Evolutionary conservation across 345 rosid species (phyloP), one percentile per base, ranked within the genome.

Genomic region (Heritiera littoralis): DNA sequence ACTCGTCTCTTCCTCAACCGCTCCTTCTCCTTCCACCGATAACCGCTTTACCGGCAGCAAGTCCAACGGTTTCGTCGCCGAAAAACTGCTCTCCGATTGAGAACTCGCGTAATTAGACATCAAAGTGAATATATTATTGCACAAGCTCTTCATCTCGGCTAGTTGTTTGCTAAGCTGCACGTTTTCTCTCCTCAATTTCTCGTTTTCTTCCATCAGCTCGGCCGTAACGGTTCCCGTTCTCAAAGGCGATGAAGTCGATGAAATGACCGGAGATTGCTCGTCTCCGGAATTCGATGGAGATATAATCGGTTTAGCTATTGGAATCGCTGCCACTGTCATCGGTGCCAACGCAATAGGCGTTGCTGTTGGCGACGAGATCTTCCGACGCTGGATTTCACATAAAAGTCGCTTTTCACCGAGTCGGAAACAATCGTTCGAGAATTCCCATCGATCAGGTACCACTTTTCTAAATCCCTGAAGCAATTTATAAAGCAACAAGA

Each of bases 361-460:
- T 46, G 79, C 74, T 1, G 76, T 15, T 64, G 79, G 70, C 2
- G 79, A 0, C 3, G 86, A 75, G 2, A 91, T 38, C 83, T 92
- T 94, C 75, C 97, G 86, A 9, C 98, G 90, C 80, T 93, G 98
- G 64, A 94, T 94, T 56, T 94, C 96, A 9, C 91, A 79, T 43
- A 94, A 75, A n/a, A 94, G 89, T 80, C 76, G 88, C 80, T 85
- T 91, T 79, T 94, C 91, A 45, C 95, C 93, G 83, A 89, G 87
- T 1, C 92, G 83, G 72, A 94, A 94, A 78, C 78, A 88, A 12
- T 93, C 97, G 78, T 94, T 94, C 0, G 95, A 86, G 80, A 94
- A 94, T 86, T 94, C 98, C 98, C 98, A 94, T 2, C 97, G 92
- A 81, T 94, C 98, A 66, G 98, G 95, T 3, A 90, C 94, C 2